These are phyloP conservation scores for Calonectria henricotiae DNA, from an alignment of 2,329 filamentous ascomycete species.

Conservation along the genomic window DNA sequence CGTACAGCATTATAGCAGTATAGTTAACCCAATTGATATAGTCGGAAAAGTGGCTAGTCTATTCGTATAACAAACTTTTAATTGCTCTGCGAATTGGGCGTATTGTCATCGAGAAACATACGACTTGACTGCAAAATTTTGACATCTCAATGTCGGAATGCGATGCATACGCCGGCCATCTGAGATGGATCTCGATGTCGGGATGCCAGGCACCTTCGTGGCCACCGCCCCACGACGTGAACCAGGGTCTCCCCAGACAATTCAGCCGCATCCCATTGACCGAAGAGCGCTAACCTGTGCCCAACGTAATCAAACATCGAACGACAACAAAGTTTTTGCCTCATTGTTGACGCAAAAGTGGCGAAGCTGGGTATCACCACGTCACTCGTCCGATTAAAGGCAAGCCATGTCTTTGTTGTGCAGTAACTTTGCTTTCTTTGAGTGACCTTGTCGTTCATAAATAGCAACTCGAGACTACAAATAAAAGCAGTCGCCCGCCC, in stretches of 20 bases:
- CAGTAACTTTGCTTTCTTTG: background rate
- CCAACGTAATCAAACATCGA: slow-evolving; percentile 17
- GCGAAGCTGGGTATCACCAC: slow-evolving; percentile 5
- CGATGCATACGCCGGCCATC: slow-evolving; percentile 15
- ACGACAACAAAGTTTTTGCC: slow-evolving; percentile 13
- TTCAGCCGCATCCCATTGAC: slow-evolving; percentile 19
- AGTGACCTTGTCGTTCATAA: background rate
- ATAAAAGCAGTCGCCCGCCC: background rate
- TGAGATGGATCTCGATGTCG: slow-evolving; percentile 19
- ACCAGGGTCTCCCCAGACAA: slow-evolving; percentile 22
- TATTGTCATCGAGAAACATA: background rate
- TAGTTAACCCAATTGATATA: background rate
- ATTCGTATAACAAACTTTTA: too few relatives aligned
- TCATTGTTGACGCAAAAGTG: background rate
- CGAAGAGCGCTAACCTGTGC: background rate
- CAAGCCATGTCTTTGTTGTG: background rate
- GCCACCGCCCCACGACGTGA: slow-evolving; percentile 2
- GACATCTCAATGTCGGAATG: slow-evolving; percentile 7
- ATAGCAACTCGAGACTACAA: background rate
- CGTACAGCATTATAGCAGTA: background rate
- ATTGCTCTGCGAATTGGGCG: background rate
- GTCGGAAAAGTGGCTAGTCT: too few relatives aligned
- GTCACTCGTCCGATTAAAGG: slow-evolving; percentile 3
- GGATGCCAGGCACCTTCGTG: slow-evolving; percentile 6
- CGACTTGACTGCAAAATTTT: background rate